Conservation (phyloP, 1,284 basidiomycete species). For the Limonomyces culmigenus region DNA sequence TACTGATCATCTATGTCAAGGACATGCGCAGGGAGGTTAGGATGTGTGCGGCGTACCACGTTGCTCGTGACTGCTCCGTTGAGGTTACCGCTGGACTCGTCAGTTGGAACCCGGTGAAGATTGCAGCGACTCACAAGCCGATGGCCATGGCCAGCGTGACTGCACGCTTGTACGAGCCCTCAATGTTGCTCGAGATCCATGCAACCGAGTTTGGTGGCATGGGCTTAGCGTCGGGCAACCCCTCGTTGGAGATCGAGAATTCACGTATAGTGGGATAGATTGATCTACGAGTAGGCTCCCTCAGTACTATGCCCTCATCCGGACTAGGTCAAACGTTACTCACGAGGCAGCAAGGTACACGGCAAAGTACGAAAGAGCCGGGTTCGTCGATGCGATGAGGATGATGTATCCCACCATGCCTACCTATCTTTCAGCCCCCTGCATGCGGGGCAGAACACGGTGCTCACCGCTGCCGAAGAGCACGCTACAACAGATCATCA, state of each 20-base stretch:
- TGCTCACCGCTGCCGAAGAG: conserved; percentile 5
- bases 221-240: too few species aligned
- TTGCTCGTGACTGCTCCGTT: conserved; percentile 60
- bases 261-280: conserved; percentile 31
- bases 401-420: conserved; percentile 34
- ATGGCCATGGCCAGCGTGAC: conserved; percentile 58
- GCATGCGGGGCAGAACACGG: background rate
- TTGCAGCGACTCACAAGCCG: conserved; percentile 29
- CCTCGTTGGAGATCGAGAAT: conserved; percentile 11
- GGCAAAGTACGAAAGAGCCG: conserved; percentile 26
- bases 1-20: conserved; percentile 24
- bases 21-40: too few species aligned
- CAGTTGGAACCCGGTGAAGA: background rate
- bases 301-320: conserved; percentile 3
- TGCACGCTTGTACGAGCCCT: conserved; percentile 58
- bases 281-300: conserved; percentile 14
- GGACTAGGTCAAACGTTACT: conserved; percentile 9
- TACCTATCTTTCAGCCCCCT: conserved; percentile 21
- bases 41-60: conserved; percentile 34
- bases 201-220: conserved; percentile 16
- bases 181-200: conserved; percentile 32
- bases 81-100: conserved; percentile 38
- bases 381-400: conserved; percentile 25
- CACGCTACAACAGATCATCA: too few species aligned
- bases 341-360: conserved; percentile 30